Evolutionary conservation across 192 early-diverging fungal genomes (phyloP).

Genomic region (Fimicolochytrium jonesii): DNA sequence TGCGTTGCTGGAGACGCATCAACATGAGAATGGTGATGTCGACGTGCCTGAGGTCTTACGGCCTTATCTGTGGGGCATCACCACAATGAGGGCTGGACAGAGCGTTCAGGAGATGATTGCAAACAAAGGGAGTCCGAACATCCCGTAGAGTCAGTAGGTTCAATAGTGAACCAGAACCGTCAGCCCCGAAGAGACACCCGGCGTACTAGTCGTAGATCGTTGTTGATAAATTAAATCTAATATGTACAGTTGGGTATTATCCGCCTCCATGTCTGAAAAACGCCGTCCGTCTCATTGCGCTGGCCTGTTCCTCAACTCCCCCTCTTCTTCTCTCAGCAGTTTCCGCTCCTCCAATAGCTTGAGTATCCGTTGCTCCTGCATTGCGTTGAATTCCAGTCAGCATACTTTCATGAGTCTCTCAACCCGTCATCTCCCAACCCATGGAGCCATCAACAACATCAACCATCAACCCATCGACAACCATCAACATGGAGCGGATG

Average conservation of each 20-base stretch:
- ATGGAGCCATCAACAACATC: background rate
- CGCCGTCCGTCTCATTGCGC: too few relatives aligned
- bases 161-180: too few relatives aligned
- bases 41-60: constrained; percentile 64
- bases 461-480: too few relatives aligned
- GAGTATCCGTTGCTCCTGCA: constrained; percentile 24
- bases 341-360: constrained; percentile 9
- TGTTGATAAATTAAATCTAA: too few relatives aligned
- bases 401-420: background rate
- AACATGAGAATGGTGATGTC: constrained; percentile 66
- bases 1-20: constrained; percentile 81
- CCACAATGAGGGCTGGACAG: constrained; percentile 7
- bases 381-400: background rate
- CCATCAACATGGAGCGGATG: too few relatives aligned
- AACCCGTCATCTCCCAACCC: background rate
- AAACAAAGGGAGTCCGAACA: too few relatives aligned
- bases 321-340: constrained; percentile 13
- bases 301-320: background rate
- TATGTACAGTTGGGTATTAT: too few relatives aligned
- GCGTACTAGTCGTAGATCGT: too few relatives aligned
- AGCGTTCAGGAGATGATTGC: background rate
- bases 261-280: too few relatives aligned
- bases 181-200: too few relatives aligned
- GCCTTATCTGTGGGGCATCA: constrained; percentile 46
- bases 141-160: too few relatives aligned